A percentile compares a stretch with the other conserved stretches of the same genome.
Conservation (phyloP, 805 yeast species). For the Hanseniaspora valbyensis region DNA sequence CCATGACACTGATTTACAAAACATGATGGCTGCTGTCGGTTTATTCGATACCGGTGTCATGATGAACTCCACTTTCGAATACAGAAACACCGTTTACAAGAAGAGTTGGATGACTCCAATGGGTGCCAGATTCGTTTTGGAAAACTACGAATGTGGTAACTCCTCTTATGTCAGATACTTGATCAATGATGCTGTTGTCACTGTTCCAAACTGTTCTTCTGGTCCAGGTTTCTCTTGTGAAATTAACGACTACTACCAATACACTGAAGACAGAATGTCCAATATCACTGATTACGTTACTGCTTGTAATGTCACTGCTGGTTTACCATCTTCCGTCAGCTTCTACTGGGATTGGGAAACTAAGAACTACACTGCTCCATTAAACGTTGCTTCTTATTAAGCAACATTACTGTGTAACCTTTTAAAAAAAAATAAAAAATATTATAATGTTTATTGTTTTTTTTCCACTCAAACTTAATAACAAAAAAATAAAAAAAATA, state of each 20-base stretch:
- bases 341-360: slow-evolving; percentile 22
- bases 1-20: slow-evolving; percentile 60
- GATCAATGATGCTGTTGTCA: slow-evolving; percentile 46
- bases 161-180: slow-evolving; percentile 36
- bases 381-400: slow-evolving; percentile 13
- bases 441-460: too few species aligned
- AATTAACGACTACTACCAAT: slow-evolving; percentile 28
- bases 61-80: slow-evolving; percentile 38
- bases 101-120: slow-evolving; percentile 43
- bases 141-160: slow-evolving; percentile 37
- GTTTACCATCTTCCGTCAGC: slow-evolving; percentile 21
- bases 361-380: slow-evolving; percentile 20
- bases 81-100: slow-evolving; percentile 37
- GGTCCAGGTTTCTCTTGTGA: slow-evolving; percentile 48
- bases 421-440: too few species aligned
- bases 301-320: slow-evolving; percentile 27
- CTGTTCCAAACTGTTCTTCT: slow-evolving; percentile 36
- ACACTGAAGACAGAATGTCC: slow-evolving; percentile 26
- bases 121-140: slow-evolving; percentile 46
- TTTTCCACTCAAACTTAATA: too few species aligned
- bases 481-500: too few species aligned
- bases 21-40: slow-evolving; percentile 56
- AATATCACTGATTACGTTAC: slow-evolving; percentile 25
- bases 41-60: slow-evolving; percentile 31
- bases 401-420: too few species aligned